Evolutionary conservation across 495 filamentous ascomycete genomes (phyloP), one percentile per base, ranked within the genome.

Genomic region (Aspergillus affinis): DNA sequence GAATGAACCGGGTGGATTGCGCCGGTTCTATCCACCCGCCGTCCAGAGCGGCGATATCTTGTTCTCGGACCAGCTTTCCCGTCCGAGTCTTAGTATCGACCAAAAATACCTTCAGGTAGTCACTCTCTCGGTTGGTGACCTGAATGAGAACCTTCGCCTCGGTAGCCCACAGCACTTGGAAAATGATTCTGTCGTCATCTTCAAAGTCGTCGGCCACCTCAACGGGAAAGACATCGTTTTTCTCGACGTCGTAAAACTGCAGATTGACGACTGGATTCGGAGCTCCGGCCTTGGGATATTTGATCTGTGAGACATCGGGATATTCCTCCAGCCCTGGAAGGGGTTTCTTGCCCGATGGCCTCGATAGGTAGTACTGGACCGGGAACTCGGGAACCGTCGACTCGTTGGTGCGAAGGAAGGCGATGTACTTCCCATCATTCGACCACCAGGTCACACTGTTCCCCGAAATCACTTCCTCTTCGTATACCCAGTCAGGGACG

Each of bases 401-500:
- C 74, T 98, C 95, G 69, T 98, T 92, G 2, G 94, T 98, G 5
- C 91, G 87, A 46, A 98, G 72, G 71, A 96, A 98, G 19, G 94
- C 92, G 61, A 98, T 72, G 70, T 87, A 94, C 54, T 89, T 87
- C 19, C 92, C 94, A 69, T 93, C 92, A 23, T 86, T 81, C 19
- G 91, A 92, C 91, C 91, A 98, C 94, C 94, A 98, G 0, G 93
- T 93, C 7, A 88, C 95, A 52, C 82, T 92, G 64, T 90, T 89
- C 3, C 85, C 86, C 2, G 76, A 62, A 63, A 98, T 89, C 6
- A 98, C 93, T 73, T 98, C 94, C 69, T 98, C 94, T 69, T 98
- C 94, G 64, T 97, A 98, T 0, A 98, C 94, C 94, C 94, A 98
- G 72, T 98, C 94, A 0, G 94, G 94, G n/a, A 97, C 86, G 20